Evolutionary conservation across 495 filamentous ascomycete species (phyloP).

Genomic region (Haplographium delicatum): DNA sequence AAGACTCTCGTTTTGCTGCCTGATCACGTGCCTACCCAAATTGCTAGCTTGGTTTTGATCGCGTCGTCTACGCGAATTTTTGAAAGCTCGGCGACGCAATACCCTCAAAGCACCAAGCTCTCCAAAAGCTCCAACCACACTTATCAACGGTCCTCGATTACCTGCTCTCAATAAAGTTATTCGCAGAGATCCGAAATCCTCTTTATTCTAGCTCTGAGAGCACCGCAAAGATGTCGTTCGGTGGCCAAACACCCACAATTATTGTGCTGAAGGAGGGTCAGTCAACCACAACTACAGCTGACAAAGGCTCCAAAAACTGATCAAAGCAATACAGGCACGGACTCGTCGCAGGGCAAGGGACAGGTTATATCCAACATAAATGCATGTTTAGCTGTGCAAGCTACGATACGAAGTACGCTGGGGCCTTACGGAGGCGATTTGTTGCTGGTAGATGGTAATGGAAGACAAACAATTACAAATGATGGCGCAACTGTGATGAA

Average conservation of each 20-base stretch:
- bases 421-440: conserved; percentile 98
- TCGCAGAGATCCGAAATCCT: background rate
- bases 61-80: conserved; percentile 18
- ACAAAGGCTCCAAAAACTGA: background rate
- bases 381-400: conserved; percentile 94
- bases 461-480: conserved; percentile 95
- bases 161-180: background rate
- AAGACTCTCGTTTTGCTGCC: background rate
- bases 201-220: background rate
- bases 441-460: conserved; percentile 91
- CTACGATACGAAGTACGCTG: conserved; percentile 88
- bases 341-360: conserved; percentile 92
- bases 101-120: conserved; percentile 7
- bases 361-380: conserved; percentile 99
- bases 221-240: conserved; percentile 74
- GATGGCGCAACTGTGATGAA: conserved; percentile 99
- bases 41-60: background rate
- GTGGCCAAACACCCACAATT: conserved; percentile 96
- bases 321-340: conserved; percentile 64
- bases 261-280: conserved; percentile 95
- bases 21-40: background rate
- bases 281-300: conserved; percentile 1
- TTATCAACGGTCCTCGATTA: background rate
- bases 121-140: conserved; percentile 1
- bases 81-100: conserved; percentile 6